phyloP scores from a whole-genome alignment of 805 yeast species.

The Metschnikowia kofuensis region DNA sequence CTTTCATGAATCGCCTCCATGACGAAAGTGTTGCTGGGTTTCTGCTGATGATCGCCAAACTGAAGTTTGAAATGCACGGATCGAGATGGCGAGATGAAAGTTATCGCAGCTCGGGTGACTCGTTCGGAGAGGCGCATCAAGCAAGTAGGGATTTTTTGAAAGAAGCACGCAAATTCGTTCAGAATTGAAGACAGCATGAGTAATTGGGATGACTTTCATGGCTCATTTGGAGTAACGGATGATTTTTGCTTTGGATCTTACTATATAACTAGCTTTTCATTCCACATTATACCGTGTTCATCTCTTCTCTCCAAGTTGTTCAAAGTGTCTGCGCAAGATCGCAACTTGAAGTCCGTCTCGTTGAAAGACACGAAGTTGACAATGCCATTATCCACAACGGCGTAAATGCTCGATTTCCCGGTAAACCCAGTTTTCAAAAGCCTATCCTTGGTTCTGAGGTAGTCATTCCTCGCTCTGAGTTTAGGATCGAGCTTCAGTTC shows the following conservation, averaged over 20 bases:
- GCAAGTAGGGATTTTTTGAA: not conserved
- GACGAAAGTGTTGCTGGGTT: conserved; percentile 9
- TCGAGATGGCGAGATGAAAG: conserved; percentile 2
- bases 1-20: conserved; percentile 4
- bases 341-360: conserved; percentile 47
- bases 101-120: not conserved
- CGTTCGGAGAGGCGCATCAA: not conserved
- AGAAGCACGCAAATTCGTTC: not conserved
- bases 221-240: no score
- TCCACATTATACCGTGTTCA: conserved; percentile 17
- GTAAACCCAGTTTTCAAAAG: conserved; percentile 50
- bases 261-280: conserved; percentile 6
- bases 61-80: conserved; percentile 1
- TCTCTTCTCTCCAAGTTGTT: conserved; percentile 8
- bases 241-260: no score
- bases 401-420: conserved; percentile 52
- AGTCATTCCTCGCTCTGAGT: conserved; percentile 25
- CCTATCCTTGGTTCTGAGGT: conserved; percentile 31
- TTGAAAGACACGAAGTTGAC: conserved; percentile 59
- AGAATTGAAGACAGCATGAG: not conserved
- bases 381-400: conserved; percentile 72
- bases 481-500: conserved; percentile 25
- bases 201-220: no score
- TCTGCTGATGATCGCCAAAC: not conserved
- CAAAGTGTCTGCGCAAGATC: conserved; percentile 7